A percentile compares a stretch with the other conserved stretches of the same genome.
These are phyloP conservation scores for Aspergillus mulundensis DNA, from an alignment of 495 filamentous ascomycete species.

Conservation along the genomic window DNA sequence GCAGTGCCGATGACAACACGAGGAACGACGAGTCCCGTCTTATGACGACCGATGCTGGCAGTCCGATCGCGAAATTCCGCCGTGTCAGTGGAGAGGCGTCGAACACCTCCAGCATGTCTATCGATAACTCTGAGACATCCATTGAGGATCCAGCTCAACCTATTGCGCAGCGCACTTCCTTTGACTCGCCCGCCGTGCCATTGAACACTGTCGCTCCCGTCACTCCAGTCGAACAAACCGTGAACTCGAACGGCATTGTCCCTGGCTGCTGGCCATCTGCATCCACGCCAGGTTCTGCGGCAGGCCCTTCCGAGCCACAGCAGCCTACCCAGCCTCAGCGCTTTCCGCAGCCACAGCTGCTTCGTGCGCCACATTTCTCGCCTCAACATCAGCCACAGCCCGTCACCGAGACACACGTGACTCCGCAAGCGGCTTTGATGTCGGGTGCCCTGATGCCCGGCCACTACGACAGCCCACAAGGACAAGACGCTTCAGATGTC, in stretches of 20 bases:
- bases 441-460: too few species aligned
- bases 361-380: too few species aligned
- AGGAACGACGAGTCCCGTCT: neutral
- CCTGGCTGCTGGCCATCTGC: conserved; percentile 18
- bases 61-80: conserved; percentile 10
- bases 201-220: too few species aligned
- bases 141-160: neutral
- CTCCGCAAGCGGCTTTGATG: neutral
- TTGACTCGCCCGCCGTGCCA: neutral
- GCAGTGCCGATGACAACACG: conserved; percentile 6
- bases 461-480: too few species aligned
- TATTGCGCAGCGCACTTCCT: neutral
- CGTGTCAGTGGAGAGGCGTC: conserved; percentile 3
- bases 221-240: neutral
- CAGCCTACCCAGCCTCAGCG: neutral
- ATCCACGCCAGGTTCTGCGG: neutral
- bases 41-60: neutral
- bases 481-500: too few species aligned
- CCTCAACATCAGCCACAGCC: neutral
- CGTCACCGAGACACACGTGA: neutral
- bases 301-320: neutral
- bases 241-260: neutral
- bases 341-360: neutral
- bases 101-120: neutral
- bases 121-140: neutral